These are phyloP conservation scores for Mucor lusitanicus DNA, from an alignment of 371 early-diverging fungal genomes.

Conservation along the genomic window DNA sequence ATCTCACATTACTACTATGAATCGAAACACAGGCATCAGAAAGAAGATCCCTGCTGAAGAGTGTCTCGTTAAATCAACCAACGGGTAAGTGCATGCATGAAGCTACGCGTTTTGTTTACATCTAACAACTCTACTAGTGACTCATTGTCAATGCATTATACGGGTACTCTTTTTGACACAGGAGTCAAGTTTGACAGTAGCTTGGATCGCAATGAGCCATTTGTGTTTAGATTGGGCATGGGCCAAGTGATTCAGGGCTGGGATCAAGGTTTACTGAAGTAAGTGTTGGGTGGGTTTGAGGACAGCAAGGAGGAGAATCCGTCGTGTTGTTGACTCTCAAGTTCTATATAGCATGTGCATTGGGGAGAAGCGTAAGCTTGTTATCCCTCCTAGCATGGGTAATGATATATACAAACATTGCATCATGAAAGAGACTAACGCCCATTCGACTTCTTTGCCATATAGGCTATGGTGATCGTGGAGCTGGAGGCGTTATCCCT, in stretches of 20 bases:
- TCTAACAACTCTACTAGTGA: constrained; percentile 42
- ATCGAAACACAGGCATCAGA: constrained; percentile 42
- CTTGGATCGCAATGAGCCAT: constrained; percentile 67
- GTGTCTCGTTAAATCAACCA: constrained; percentile 45
- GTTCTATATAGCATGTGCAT: constrained; percentile 69
- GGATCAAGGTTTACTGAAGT: constrained; percentile 80
- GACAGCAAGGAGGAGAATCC: too few species aligned
- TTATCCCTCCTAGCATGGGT: constrained; percentile 76
- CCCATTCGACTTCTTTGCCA: not conserved
- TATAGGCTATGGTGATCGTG: constrained; percentile 58
- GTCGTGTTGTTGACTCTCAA: not conserved
- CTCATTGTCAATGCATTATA: constrained; percentile 80
- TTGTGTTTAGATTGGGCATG: constrained; percentile 73
- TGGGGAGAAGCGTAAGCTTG: constrained; percentile 82
- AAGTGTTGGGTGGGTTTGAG: not conserved
- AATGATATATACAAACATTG: not conserved
- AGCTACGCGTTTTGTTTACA: not conserved
- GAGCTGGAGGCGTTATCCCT: constrained; percentile 63
- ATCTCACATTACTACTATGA: not conserved
- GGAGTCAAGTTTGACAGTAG: constrained; percentile 82
- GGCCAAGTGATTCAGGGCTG: constrained; percentile 76
- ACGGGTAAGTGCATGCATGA: constrained; percentile 42
- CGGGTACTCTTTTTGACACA: constrained; percentile 69
- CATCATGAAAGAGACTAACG: not conserved
- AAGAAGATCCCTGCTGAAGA: constrained; percentile 48